A percentile compares a stretch with the other conserved stretches of the same genome.
These are phyloP conservation scores for Zygosaccharomyces sapae DNA, from an alignment of 1,139 yeast genomes.

Conservation along the genomic window DNA sequence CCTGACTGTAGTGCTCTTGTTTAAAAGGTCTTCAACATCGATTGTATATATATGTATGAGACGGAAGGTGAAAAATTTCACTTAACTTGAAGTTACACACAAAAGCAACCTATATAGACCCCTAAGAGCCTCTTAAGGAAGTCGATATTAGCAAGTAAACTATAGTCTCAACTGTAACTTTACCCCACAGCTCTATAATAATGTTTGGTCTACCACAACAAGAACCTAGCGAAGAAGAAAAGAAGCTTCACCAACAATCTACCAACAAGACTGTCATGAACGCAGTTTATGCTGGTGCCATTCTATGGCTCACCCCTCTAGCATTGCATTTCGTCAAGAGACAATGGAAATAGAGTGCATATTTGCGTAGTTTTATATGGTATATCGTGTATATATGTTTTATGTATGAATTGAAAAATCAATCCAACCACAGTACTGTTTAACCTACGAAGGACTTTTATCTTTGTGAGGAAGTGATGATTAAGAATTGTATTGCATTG, in stretches of 20 bases:
- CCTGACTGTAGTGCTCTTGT: conserved; percentile 3
- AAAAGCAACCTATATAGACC: conserved; percentile 6
- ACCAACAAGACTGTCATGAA: conserved; percentile 62
- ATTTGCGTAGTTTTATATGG: conserved; percentile 11
- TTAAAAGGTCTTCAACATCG: not conserved
- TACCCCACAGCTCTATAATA: conserved; percentile 13
- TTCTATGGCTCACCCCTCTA: conserved; percentile 74
- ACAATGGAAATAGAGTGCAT: conserved; percentile 42
- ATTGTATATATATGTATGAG: not conserved
- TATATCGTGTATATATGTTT: conserved; percentile 14
- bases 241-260: conserved; percentile 65
- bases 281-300: conserved; percentile 70
- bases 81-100: not conserved
- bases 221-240: conserved; percentile 73
- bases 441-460: not conserved
- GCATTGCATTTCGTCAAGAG: conserved; percentile 57
- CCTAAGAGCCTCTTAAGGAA: not conserved
- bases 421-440: not conserved
- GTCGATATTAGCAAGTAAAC: not conserved
- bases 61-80: conserved; percentile 7
- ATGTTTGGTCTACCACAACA: conserved; percentile 82
- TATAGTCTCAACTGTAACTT: conserved; percentile 11
- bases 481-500: conserved; percentile 15
- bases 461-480: not conserved
- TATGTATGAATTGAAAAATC: conserved; percentile 2